phyloP scores from a whole-genome alignment of 148 eudicot species.

The Rhododendron vialii region DNA sequence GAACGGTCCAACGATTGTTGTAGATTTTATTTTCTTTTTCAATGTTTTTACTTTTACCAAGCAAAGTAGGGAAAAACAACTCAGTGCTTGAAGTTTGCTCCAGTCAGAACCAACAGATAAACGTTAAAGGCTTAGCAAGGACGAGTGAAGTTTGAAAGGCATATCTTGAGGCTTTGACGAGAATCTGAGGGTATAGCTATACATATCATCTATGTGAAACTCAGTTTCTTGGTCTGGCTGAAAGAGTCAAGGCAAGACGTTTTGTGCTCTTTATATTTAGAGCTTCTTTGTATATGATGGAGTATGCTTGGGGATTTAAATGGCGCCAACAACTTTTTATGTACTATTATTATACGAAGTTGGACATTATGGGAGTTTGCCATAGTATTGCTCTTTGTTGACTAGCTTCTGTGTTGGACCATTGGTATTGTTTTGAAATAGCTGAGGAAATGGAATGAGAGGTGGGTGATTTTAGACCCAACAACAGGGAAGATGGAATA shows the following conservation, averaged over 20 bases:
- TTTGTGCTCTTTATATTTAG: neutral
- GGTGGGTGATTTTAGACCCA: slow-evolving; percentile 97
- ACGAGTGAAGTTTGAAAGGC: neutral
- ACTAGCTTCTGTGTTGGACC: neutral
- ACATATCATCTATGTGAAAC: neutral
- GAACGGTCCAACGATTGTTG: neutral
- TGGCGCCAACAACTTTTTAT: neutral
- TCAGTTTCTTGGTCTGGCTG: neutral
- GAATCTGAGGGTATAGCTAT: neutral
- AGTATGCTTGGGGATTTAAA: neutral
- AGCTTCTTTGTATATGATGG: neutral
- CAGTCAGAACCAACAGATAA: neutral
- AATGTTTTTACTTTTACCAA: neutral
- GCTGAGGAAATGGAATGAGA: slow-evolving; percentile 97
- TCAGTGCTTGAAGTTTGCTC: neutral
- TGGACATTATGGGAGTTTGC: slow-evolving; percentile 4
- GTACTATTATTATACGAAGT: neutral
- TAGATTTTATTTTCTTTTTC: neutral
- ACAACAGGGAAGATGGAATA: slow-evolving; percentile 98
- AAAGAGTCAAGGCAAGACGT: neutral
- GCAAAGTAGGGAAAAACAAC: neutral
- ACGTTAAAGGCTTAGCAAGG: neutral
- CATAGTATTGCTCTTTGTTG: neutral
- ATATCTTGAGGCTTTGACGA: neutral
- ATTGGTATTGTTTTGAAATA: slow-evolving; percentile 16